Evolutionary conservation across 305 asterid genomes (phyloP).

Genomic region (Lippia alba): DNA sequence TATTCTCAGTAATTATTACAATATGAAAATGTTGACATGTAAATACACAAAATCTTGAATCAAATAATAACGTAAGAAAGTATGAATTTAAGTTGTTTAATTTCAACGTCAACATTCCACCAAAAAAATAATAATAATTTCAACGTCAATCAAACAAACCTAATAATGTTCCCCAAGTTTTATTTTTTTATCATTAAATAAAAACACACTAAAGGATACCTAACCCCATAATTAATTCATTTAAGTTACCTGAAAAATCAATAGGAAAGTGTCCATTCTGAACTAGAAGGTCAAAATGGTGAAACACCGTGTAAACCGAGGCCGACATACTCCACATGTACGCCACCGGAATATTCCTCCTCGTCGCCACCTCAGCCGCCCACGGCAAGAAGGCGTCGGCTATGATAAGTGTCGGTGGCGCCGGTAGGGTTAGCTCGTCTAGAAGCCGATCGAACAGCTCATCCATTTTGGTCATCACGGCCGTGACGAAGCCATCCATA

Average conservation of each 20-base stretch:
- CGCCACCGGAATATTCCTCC: constrained; percentile 57
- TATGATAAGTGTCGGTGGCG: constrained; percentile 30
- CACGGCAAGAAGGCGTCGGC: constrained; percentile 38
- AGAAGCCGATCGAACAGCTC: constrained; percentile 49
- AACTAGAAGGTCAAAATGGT: constrained; percentile 42
- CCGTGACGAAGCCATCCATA: constrained; percentile 26
- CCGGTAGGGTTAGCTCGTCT: constrained; percentile 24
- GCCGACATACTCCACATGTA: constrained; percentile 51
- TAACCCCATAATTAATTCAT: not conserved
- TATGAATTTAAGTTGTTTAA: too few species aligned
- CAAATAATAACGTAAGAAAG: too few species aligned
- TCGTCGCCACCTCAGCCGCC: constrained; percentile 30
- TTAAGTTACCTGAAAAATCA: constrained; percentile 32
- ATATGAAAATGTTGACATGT: too few species aligned
- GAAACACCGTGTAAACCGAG: constrained; percentile 34
- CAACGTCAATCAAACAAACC: too few species aligned
- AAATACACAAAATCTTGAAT: too few species aligned
- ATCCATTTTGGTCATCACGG: constrained; percentile 45
- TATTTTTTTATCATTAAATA: too few species aligned
- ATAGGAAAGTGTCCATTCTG: constrained; percentile 48
- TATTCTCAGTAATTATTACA: too few species aligned
- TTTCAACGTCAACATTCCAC: too few species aligned
- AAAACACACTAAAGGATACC: too few species aligned
- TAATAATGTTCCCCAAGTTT: too few species aligned
- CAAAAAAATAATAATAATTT: too few species aligned